Evolutionary conservation across 768 basidiomycete genomes (phyloP), one percentile per base, ranked within the genome.

Genomic region (Bullera alba): DNA sequence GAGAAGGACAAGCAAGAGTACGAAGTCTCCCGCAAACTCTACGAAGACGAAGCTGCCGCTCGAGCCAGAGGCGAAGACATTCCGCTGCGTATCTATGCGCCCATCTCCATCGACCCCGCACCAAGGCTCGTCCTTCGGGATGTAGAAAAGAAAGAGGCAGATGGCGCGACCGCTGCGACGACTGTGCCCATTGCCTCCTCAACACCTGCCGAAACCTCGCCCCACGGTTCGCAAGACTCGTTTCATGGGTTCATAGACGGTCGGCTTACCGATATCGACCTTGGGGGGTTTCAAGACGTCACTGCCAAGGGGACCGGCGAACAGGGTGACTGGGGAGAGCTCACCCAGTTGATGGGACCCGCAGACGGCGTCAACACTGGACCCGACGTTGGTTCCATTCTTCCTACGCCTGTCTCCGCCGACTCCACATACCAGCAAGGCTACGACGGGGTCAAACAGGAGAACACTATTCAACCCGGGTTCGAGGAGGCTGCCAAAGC

Each of bases 1-100:
- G 90, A 93, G 71, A 85, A 87, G 69, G 90, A 93, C 79, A 93
- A 93, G 76, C 82, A 88, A 75, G 85, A 89, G 61, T 93, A 93
- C 72, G 88, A 92, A 67, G 79, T 82, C 28, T 86, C 88, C 29
- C 78, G 87, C 38, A 80, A 86, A 71, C 59, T 88, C 42, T 95
- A 95, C 64, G 90, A 95, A 70, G 86, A 90, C 63, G 69, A 72
- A 34, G 57, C 66, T 15, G 62, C 63, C 3, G 64, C 65, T 12
- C 48, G 62, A 43, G 58, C 60, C 12, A 51, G 65, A 23, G 67
- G 69, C 5, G 67, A 70, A 37, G 54, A 54, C 16, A 51, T 65
- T 85, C 87, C 74, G 83, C 85, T 72, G 85, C 84, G 74, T 78
- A 77, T 55, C 83, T 84, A 83, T 17, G 51, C 44, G 52, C 16